phyloP scores from a whole-genome alignment of 345 rosid species.

The Eutrema japonicum region DNA sequence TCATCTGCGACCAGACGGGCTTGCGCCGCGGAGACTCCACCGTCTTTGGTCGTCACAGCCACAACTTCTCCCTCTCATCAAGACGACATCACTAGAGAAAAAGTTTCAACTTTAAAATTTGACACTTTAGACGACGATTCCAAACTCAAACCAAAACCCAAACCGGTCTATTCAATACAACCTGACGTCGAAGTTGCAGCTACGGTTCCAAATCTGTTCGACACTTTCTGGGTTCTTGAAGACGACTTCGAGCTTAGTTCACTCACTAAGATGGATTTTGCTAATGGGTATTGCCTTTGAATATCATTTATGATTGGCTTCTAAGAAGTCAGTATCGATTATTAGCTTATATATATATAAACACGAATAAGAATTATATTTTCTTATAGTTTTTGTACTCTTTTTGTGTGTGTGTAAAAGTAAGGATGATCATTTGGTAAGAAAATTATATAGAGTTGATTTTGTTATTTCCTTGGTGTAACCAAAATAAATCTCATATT shows the following conservation, averaged over 20 bases:
- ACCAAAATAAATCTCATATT: background rate
- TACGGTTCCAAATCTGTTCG: conserved; percentile 31
- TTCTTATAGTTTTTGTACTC: background rate
- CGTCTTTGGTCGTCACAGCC: conserved; percentile 24
- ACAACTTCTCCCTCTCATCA: conserved; percentile 27
- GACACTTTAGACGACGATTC: conserved; percentile 9
- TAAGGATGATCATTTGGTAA: conserved; percentile 12
- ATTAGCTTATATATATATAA: conserved; percentile 24
- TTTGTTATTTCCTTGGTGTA: conserved; percentile 19
- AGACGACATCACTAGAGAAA: background rate
- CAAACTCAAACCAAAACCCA: conserved; percentile 30
- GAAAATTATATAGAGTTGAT: background rate
- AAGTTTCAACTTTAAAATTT: conserved; percentile 16
- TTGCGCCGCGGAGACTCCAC: conserved; percentile 17
- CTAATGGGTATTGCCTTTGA: conserved; percentile 46
- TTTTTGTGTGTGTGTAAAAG: conserved; percentile 16
- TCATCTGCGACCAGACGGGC: conserved; percentile 16
- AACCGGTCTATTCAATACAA: conserved; percentile 10
- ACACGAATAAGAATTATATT: conserved; percentile 25
- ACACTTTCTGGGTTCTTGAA: conserved; percentile 50
- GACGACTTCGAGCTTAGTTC: conserved; percentile 47
- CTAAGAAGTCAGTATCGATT: conserved; percentile 17
- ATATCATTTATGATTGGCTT: conserved; percentile 11
- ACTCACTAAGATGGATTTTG: conserved; percentile 47
- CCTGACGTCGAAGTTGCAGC: conserved; percentile 34